Evolutionary conservation across 257 asterid genomes (phyloP), one percentile per base, ranked within the genome.

Genomic region (Haberlea rhodopensis): DNA sequence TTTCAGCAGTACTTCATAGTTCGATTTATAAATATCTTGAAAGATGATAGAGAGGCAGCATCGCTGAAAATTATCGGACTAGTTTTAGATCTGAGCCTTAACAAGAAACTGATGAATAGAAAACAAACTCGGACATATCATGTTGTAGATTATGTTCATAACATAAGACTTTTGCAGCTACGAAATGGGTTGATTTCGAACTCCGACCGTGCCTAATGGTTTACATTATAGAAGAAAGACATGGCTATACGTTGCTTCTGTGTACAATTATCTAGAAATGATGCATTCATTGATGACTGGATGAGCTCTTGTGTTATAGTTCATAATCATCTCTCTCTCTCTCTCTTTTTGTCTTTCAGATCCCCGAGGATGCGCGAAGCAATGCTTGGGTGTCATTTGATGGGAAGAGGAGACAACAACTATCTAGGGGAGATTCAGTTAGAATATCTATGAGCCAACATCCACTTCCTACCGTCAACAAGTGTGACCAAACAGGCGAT

Each of bases 371-470:
- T 79, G 96, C 97, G 62, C 79, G 99, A 25, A 88, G 91, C 82
- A 94, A 87, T 60, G 95, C 92, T 16, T 94, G 99, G 99, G 99
- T 94, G 26, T 90, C 97, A 25, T 87, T 94, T 60, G 97, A 94
- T 71, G 99, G 99, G 64, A 94, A 94, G 87, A 86, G 99, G 79
- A 74, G 97, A 75, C 99, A 94, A 67, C 97, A 94, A 55, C 90
- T 90, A 26, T 90, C 90, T 0, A 83, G 92, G 78, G 97, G 96
- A 16, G 94, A 94, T 68, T 94, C 97, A 21, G 85, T 94, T n/a
- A 72, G 84, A 65, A 86, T 94, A 80, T 84, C 76, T 3, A 90
- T 94, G 99, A 90, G 99, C 78, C 83, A 88, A 71, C 97, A 94
- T 69, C 99, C 99, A 20, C 95, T 94, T 75, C 96, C 99, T 29